Base-by-base conservation (phyloP, 441 rosid genomes). In the Populus trichocarpa region DNA sequence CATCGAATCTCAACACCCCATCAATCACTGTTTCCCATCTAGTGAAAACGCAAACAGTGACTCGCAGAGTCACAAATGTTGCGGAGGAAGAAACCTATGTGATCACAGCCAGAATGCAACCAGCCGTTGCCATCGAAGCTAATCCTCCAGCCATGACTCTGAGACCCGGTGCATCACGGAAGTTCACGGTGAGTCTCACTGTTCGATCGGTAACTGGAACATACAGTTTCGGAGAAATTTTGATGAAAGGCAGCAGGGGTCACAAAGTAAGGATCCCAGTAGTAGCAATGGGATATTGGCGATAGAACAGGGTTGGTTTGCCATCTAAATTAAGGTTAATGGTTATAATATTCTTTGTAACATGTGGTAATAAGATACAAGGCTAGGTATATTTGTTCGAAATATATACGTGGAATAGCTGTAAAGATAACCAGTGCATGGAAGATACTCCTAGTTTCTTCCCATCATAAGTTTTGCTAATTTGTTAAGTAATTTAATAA, bases 61-160 rank as follows among this genome's bases (percentile, higher is more conserved):
- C 90, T 3, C 92, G 98, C 50, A 94, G 87, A 2, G 99, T 91
- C 70, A 91, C 92, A 3, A 96, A 96, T 63, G 93, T 94, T 14
- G 98, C 90, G 0, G 84, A 79, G 77, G 93, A 92, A 85, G 99
- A 96, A 86, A 96, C 99, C 38, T 96, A 90, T n/a, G 88, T 89
- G 74, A 89, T 94, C 81, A 67, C 93, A 2, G 82, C 93, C 12
- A 85, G 95, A 84, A 96, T 96, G 98, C 89, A 91, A 13, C 98
- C 97, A 16, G 81, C 94, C 7, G 71, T 96, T 35, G 94, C 97
- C 81, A 90, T 94, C 2, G 99, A 91, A 77, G 89, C 84, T 26
- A 84, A 78, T 70, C 99, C 99, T 74, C 88, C 94, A n/a, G 98
- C 98, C 8, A 90, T 96, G 93, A 96, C 99, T 1, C 82, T 94